Evolutionary conservation across 495 filamentous ascomycete genomes (phyloP), one percentile per base, ranked within the genome.

Genomic region (Penicillium longicatenatum): DNA sequence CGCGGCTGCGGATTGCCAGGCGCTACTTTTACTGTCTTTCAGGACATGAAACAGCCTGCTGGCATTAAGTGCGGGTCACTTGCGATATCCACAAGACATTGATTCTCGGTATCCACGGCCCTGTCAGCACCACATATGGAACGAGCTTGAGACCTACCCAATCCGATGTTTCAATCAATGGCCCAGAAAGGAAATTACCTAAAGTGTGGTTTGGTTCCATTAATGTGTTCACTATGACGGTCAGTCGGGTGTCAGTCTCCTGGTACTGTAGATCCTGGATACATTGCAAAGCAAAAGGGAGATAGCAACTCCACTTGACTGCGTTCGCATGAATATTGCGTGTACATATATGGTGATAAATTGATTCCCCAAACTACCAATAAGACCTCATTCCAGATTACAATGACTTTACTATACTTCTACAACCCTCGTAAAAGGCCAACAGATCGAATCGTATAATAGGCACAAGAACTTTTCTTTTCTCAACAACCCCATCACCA

Each of bases 401-500:
- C n/a, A 26, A 4, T 26, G 26, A 26, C 26, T 26, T 6, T 26
- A 2, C 7, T 26, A 26, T 4, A n/a, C n/a, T n/a, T n/a, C n/a
- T n/a, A n/a, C n/a, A n/a, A n/a, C n/a, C n/a, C 26, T 26, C 26
- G 26, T 26, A 26, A 26, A 26, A 26, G 26, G 26, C 26, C 26
- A 26, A 35, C 31, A 0, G 9, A 35, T 35, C 31, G 31, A 35
- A 35, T 14, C 9, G 17, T 39, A 12, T 6, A 46, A 22, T 21
- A 46, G 43, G 43, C n/a, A 50, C 22, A 51, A 54, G 5, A 58
- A 63, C 53, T 61, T 59, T 39, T 63, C 33, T 53, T 24, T 52
- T 50, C 50, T 24, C 55, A 57, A 63, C 44, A 45, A 48, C 54
- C 58, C 51, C 35, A 48, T 45, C 58, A 66, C 59, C 59, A 63